Evolutionary conservation across 441 rosid genomes (phyloP), one percentile per base, ranked within the genome.

Genomic region (California macrophylla): DNA sequence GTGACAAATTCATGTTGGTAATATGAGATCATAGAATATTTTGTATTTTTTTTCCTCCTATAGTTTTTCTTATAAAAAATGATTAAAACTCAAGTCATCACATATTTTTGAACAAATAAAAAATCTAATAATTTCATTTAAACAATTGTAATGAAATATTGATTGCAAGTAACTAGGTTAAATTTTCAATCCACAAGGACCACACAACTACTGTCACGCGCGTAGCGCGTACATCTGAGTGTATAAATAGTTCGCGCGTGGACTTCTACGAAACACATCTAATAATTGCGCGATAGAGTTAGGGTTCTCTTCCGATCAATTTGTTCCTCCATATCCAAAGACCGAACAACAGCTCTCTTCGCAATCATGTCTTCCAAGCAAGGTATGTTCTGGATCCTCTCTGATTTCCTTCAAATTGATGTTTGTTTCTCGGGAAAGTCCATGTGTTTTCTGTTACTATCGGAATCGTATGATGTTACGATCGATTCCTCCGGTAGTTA

Each of bases 301-400:
- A 2, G 60, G 21, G 21, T 52, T 63, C 21, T 1, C 24, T 28
- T 63, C 29, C 66, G 66, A 25, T 30, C 8, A 25, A 12, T 30
- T 13, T 25, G 28, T 63, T 21, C 2, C 12, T 28, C 21, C 66
- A 13, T 28, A 0, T 23, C 66, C 68, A 77, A 65, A 70, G 56
- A 63, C 82, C 82, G 75, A 79, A 73, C 62, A 81, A 70, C 70
- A 73, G 18, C 3, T 29, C 25, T 28, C 26, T 71, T 74, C 73
- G 6, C 66, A 21, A 23, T 29, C 79, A 92, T 92, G 98, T 88
- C 98, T 45, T 89, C 97, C 80, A 92, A 90, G 83, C 98, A 90
- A 87, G 96, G 98, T 90, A 52, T 15, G 63, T 6, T 28, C n/a
- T 65, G 6, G 36, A 32, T 32, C 36, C 36, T 32, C 15, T 9